Evolutionary conservation across 805 yeast genomes (phyloP), one percentile per base, ranked within the genome.

Genomic region (Dipodascopsis uninucleata): DNA sequence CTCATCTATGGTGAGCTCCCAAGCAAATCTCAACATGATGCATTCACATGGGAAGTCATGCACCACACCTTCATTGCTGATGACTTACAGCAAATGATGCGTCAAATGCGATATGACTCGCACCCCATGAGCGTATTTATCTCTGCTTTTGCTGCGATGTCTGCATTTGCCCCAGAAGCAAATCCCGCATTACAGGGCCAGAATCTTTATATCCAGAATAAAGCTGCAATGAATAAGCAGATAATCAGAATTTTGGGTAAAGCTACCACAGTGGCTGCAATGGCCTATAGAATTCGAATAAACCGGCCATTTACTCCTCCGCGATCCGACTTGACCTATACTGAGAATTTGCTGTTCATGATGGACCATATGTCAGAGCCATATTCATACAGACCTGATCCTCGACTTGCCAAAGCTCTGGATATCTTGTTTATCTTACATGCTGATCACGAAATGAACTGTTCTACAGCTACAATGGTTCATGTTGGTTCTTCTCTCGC

Each of bases 291-390:
- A 21, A 49, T 49, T 33, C 50, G 53, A 39, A 49, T 49, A 29
- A 46, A 49, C 37, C 33, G 53, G 3, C 52, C 52, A 6, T 49
- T 49, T 31, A 46, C 40, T 4, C 42, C 47, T 10, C 53, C 53
- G 16, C 47, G 53, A 9, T 33, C 53, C 14, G 53, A 49, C 32
- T 41, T 49, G 17, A 26, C 53, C 6, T 49, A 49, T 38, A 49
- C 53, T n/a, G 53, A 49, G 36, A 49, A 49, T 26, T 18, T 49
- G 31, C 52, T 49, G 20, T 49, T 45, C 45, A 49, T 49, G 53
- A 49, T 49, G 53, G 53, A 49, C 36, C 53, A 46, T 45, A 49
- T 47, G 52, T 23, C 51, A 21, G 53, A 49, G 45, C 53, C 53
- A 6, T 37, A 45, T 33, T 47, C 53, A n/a, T 49, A 41, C 37